Evolutionary conservation across 352 stramenopile genomes (phyloP).

Genomic region (Phytophthora niederhauseri): DNA sequence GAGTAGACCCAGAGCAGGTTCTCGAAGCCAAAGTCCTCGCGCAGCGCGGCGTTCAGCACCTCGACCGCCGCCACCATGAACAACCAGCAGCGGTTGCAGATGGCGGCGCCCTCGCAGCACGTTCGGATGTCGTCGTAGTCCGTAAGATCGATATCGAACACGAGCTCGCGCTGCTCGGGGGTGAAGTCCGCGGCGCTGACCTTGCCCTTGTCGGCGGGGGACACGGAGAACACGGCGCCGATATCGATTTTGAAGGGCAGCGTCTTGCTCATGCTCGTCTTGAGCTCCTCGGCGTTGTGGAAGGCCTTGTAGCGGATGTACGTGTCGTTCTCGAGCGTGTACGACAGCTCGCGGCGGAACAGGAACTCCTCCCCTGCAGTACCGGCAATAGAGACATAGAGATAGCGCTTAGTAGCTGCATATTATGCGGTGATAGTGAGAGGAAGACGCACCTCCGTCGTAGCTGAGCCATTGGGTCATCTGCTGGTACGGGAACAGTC

Average conservation of each 20-base stretch:
- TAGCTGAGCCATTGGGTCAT: slow-evolving; percentile 87
- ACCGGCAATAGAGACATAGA: not conserved
- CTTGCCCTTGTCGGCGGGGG: slow-evolving; percentile 86
- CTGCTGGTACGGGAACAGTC: slow-evolving; percentile 87
- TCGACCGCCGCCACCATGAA: slow-evolving; percentile 98
- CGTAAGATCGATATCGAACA: slow-evolving; percentile 99
- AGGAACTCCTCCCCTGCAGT: slow-evolving; percentile 76
- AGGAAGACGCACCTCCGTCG: slow-evolving; percentile 55
- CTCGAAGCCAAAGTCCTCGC: slow-evolving; percentile 99
- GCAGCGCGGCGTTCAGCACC: slow-evolving; percentile 91
- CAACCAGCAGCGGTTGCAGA: slow-evolving; percentile 96
- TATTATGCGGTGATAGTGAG: not conserved
- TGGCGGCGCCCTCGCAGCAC: slow-evolving; percentile 93
- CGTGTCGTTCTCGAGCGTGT: slow-evolving; percentile 98
- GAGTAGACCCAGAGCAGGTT: slow-evolving; percentile 99
- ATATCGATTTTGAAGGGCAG: slow-evolving; percentile 99
- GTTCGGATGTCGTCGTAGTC: slow-evolving; percentile 99
- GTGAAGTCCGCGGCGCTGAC: slow-evolving; percentile 89
- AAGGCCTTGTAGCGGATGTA: slow-evolving; percentile 99
- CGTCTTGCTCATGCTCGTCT: slow-evolving; percentile 89
- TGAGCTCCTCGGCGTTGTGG: slow-evolving; percentile 88
- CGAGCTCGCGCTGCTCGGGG: slow-evolving; percentile 96
- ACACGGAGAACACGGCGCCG: slow-evolving; percentile 95
- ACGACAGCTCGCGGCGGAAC: slow-evolving; percentile 96
- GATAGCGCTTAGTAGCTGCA: slow-evolving; percentile 6